Base-by-base conservation (phyloP, 2,329 filamentous ascomycete genomes). In the Paecilomyces formosus region DNA sequence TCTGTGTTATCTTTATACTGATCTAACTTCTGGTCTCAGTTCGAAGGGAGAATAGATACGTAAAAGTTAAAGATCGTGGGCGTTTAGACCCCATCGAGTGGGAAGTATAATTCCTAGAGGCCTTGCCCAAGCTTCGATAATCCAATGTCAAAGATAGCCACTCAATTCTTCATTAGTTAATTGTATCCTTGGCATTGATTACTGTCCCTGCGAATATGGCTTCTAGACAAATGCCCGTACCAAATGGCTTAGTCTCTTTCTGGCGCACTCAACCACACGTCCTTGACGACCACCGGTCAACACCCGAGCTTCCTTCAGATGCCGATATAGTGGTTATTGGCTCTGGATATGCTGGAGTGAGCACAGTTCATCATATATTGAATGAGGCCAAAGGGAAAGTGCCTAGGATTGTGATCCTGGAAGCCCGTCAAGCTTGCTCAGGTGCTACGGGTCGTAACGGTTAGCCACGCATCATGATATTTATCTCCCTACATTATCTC, bases 291-390 rank as follows among this genome's bases (percentile, higher is more conserved):
- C 68, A 75, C 59, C 72, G 75, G 5, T 74, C 70, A 30, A 76
- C 74, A 1, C 64, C 70, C 6, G 64, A 71, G 1, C 64, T 82
- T 0, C 79, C 79, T 0, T 52, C 62, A 0, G 59, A 74, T 24
- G 72, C 70, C 33, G 78, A 82, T 53, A 74, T 82, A 55, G 71
- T 76, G 15, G 75, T 82, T 35, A 73, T 82, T 9, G 80, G 79
- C 0, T 74, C 76, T 12, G 80, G 80, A 0, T 79, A 76, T 57
- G 71, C 79, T 2, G 80, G 80, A 1, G 73, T 74, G 0, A 72
- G 74, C 1, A 72, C 76, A 3, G 75, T 74, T 0, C 78, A 79
- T 53, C 75, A 82, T 59, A 70, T 78, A 3, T 60, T 75, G 15
- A 35, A 65, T 0, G 58, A 59, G 35, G n/a, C 35, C 26, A 61